These are phyloP conservation scores for Chrysoporthe puriensis DNA, from an alignment of 2,329 filamentous ascomycete genomes.

Conservation along the genomic window DNA sequence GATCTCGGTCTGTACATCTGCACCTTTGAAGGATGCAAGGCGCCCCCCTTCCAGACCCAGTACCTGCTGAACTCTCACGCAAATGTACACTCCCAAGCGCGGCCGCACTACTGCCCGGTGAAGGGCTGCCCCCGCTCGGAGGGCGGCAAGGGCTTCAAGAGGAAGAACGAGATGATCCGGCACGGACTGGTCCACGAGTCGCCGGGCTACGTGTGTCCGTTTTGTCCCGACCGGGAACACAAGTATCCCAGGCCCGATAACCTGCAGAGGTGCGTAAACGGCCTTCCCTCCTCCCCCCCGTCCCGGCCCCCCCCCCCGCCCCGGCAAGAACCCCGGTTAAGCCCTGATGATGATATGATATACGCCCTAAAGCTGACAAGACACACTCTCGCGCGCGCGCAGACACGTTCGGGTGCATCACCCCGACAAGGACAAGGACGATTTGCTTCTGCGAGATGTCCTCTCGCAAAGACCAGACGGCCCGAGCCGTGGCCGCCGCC, in stretches of 20 bases:
- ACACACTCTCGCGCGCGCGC: background rate
- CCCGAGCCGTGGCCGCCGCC: slow-evolving; percentile 76
- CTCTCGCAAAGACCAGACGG: slow-evolving; percentile 85
- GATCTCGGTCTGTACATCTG: slow-evolving; percentile 60
- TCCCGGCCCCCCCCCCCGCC: too few relatives aligned
- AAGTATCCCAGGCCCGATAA: slow-evolving; percentile 96
- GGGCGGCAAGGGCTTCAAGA: slow-evolving; percentile 70
- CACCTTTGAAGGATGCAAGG: slow-evolving; percentile 65
- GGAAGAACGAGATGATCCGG: slow-evolving; percentile 74
- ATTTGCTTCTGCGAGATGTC: slow-evolving; percentile 78
- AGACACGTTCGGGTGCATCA: slow-evolving; percentile 95
- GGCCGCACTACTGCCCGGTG: slow-evolving; percentile 69
- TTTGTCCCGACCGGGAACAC: slow-evolving; percentile 91
- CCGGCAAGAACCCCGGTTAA: too few relatives aligned
- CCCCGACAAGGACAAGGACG: slow-evolving; percentile 85
- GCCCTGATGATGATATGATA: too few relatives aligned
- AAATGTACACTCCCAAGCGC: slow-evolving; percentile 68
- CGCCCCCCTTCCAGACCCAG: slow-evolving; percentile 75
- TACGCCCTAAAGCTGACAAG: slow-evolving; percentile 8
- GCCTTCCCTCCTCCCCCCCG: too few relatives aligned
- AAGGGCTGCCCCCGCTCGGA: slow-evolving; percentile 65
- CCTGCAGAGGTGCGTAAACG: slow-evolving; percentile 74
- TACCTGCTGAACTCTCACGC: slow-evolving; percentile 80
- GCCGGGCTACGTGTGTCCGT: slow-evolving; percentile 94
- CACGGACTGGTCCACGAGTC: slow-evolving; percentile 90